Evolutionary conservation across 148 eudicot species (phyloP), one percentile per base, ranked within the genome.

Genomic region (Vaccinium myrtillus): DNA sequence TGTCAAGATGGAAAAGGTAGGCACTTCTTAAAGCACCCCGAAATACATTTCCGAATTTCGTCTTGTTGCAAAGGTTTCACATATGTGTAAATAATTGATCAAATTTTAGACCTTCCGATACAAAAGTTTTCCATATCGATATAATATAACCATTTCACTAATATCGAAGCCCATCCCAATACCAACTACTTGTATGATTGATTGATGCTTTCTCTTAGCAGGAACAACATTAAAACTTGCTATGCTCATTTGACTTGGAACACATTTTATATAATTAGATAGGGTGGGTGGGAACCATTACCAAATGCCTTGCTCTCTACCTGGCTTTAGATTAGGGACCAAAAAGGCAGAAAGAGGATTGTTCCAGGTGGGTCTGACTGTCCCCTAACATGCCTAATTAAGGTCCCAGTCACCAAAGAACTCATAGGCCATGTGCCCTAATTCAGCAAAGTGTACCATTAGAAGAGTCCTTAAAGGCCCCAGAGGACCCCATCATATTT

Each of bases 371-470:
- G 79, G 56, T 23, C 55, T 27, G n/a, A 50, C 53, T 46, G 78
- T 15, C 25, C 78, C 78, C 56, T 16, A 23, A 77, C 80, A 50
- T 77, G 79, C 58, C 58, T 50, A 21, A 27, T 77, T 23, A 49
- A 12, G 79, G 79, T 50, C 50, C 54, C 69, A 18, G 23, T 53
- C 83, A 50, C 19, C 50, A 56, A 30, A 79, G 21, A 81, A 25
- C 56, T 48, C 83, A 65, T 19, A 70, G 50, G 8, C 75, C 83
- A 67, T 81, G 83, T 81, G 73, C 65, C 25, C 77, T 54, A 10
- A 82, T 82, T 71, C 67, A 82, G 65, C 65, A 12, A 54, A 82
- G 23, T 82, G 51, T 53, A 32, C 67, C 67, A 73, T 70, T 67
- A 53, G 19, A 71, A 82, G 83, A 23, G 73, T 50, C 61, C 76